Conservation (phyloP, 2,329 filamentous ascomycete genomes). For the Gaeumannomyces tritici region DNA sequence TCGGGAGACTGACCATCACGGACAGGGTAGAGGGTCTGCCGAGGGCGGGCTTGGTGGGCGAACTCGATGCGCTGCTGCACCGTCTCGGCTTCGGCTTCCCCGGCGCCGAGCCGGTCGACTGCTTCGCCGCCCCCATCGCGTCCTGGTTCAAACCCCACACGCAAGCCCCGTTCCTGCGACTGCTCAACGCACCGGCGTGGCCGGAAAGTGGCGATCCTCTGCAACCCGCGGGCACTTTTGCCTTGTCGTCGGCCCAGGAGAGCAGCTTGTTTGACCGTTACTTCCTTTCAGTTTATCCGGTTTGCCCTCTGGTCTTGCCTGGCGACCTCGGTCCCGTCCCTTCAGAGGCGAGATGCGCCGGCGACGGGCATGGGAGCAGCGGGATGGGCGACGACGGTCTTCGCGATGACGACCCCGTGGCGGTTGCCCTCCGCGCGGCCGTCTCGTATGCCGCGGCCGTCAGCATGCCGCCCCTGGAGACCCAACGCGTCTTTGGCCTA, state of each 20-base stretch:
- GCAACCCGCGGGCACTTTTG: not conserved
- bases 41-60: not conserved
- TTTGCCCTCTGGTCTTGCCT: not conserved
- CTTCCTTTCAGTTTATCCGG: not conserved
- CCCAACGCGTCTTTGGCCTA: not conserved
- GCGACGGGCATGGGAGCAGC: not conserved
- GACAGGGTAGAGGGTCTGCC: not conserved
- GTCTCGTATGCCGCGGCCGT: not conserved
- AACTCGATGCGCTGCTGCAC: not conserved
- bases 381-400: not conserved
- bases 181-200: not conserved
- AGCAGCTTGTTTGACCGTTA: not conserved
- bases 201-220: not conserved
- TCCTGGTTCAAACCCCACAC: not conserved
- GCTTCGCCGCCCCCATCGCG: not conserved
- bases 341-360: not conserved
- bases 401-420: not conserved
- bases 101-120: not conserved
- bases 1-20: not conserved
- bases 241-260: not conserved
- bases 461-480: not conserved
- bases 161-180: not conserved
- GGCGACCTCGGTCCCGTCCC: not conserved
- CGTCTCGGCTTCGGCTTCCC: not conserved
- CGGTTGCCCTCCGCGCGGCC: not conserved